Evolutionary conservation across 805 yeast species (phyloP), one percentile per base, ranked within the genome.

Genomic region (Starmerella vitae): DNA sequence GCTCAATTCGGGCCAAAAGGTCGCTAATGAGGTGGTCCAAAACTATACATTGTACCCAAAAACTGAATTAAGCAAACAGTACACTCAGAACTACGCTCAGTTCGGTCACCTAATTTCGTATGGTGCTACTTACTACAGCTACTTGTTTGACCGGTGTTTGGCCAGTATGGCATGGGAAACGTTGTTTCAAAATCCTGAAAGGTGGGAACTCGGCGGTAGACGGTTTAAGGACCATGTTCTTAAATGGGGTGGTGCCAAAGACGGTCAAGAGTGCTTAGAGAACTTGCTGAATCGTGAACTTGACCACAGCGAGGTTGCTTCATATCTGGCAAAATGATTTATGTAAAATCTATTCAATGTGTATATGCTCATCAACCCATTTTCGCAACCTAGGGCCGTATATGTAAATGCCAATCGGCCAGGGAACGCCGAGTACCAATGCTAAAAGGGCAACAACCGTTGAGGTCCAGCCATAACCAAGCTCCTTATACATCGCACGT

Each of bases 61-160:
- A 48, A 36, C 34, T 66, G 29, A 35, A 7, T 3, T 8, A 14
- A 21, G 6, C 15, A 38, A 38, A 18, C 36, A 52, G 43, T 63
- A 70, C 46, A 76, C 93, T 1, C 77, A 76, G 20, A 86, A 96
- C 94, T 93, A 83, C 41, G 96, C 93, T 1, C 83, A 78, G 54
- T 86, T 91, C 60, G 93, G 95, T 1, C 98, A 91, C 55, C 62
- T 91, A 30, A 81, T 79, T 49, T 84, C 94, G 0, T 91, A 91
- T 54, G 97, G 97, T 1, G 82, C 96, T 0, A 81, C 86, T 1
- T 91, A 91, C 55, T 91, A 91, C 61, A 80, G 94, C 22, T 91
- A 91, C 56, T 59, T 91, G 37, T 70, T 91, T 40, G 98, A 91
- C 60, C 63, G 96, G 29, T 95, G 94, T 5, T 81, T 91, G 46